Base-by-base conservation (phyloP, 495 filamentous ascomycete genomes). In the Penicillium maclennaniae region DNA sequence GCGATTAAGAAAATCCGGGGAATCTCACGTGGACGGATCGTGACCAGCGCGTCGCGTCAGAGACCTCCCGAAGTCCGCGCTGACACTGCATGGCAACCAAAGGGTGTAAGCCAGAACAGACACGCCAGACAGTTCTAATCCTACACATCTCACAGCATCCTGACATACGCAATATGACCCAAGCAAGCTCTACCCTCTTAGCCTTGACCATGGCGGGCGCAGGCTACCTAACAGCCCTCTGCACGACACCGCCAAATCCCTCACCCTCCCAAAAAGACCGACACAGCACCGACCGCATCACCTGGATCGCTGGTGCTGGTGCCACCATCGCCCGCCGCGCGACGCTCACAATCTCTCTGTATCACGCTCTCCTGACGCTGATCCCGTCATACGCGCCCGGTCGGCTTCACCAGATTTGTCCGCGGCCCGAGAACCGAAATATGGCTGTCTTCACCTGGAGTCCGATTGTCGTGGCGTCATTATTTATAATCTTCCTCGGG, bases 361-460 rank as follows among this genome's bases (percentile, higher is more conserved):
- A 72, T 37, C 75, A 75, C 26, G 51, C 55, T 21, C 59, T 69
- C 36, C 60, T 73, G 1, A 47, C 59, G 1, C 37, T 55, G 3
- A 31, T 69, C 21, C 60, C 63, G 0, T 21, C 26, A 10, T 21
- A 59, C 31, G 61, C 59, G 25, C 28, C 59, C 19, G 26, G 21
- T 6, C 42, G 20, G 7, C 37, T 54, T 6, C 4, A 41, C 6
- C 45, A 53, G 7, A 27, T 63, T 23, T 60, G 62, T 14, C 60
- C 62, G 10, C 41, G 36, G 0, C 28, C 45, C 4, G 37, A 43
- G 19, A 62, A 65, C n/a, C 57, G 68, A 3, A 62, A 71, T 48
- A 38, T 54, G 3, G 49, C 55, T 4, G 36, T 68, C 1, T 46
- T 77, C 40, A 70, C 68, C 4, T 71, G 66, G 65, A 70, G 59